phyloP scores from a whole-genome alignment of 345 rosid genomes.

The Cardiospermum halicacabum region DNA sequence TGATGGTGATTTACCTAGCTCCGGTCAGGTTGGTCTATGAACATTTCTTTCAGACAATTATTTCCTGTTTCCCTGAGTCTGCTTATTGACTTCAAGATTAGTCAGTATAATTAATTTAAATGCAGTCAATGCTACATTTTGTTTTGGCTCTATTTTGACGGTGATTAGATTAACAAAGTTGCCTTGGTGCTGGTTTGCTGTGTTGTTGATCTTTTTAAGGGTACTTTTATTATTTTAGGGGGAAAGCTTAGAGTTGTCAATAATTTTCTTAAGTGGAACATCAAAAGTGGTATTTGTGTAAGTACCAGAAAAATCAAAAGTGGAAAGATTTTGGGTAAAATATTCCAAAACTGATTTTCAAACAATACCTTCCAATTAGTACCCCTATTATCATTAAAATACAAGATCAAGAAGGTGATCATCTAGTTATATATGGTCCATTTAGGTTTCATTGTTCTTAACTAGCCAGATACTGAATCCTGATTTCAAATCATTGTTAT shows the following conservation, averaged over 20 bases:
- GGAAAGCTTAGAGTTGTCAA: neutral
- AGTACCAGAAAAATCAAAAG: too few species aligned
- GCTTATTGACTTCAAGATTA: neutral
- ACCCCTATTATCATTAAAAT: neutral
- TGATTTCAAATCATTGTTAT: neutral
- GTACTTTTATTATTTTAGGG: neutral
- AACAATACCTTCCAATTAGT: neutral
- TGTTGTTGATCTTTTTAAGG: neutral
- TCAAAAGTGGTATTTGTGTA: too few species aligned
- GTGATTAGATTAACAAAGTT: neutral
- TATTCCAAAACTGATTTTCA: neutral
- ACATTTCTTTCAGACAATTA: neutral
- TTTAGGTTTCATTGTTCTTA: neutral
- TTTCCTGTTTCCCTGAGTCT: neutral
- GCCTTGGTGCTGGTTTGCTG: neutral
- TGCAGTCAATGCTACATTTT: neutral
- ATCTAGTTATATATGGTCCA: neutral
- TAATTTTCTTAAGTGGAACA: too few species aligned
- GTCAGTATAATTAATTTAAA: neutral
- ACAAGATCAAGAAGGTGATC: neutral
- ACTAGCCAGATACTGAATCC: neutral
- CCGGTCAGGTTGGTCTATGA: constrained; percentile 61
- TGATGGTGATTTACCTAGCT: constrained; percentile 87
- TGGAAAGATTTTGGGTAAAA: neutral
- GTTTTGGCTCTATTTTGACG: neutral